Percentiles rank a stretch among this genome's conserved stretches.
Evolutionary conservation across 768 basidiomycete genomes (phyloP).

Genomic region (Trametes gibbosa): DNA sequence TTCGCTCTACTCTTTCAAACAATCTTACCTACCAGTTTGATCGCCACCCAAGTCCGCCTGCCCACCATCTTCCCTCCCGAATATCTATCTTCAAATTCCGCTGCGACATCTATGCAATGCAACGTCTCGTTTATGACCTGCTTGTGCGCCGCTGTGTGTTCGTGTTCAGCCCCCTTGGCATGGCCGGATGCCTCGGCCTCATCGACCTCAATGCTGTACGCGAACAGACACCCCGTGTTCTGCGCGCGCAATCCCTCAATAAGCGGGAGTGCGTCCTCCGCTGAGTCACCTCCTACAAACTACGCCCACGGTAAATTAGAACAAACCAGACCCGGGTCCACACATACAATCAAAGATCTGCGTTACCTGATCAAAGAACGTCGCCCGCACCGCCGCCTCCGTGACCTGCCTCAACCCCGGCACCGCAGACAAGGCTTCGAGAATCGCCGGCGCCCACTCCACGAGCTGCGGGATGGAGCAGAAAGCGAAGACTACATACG

Average conservation of each 20-base stretch:
- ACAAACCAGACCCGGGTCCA: not conserved
- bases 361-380: constrained; percentile 82
- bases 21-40: constrained; percentile 64
- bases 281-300: constrained; percentile 91
- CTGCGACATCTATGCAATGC: constrained; percentile 72
- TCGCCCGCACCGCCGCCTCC: constrained; percentile 66
- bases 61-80: constrained; percentile 27
- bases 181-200: constrained; percentile 46
- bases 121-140: constrained; percentile 74
- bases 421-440: constrained; percentile 55
- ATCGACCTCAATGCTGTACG: constrained; percentile 86
- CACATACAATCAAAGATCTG: not conserved
- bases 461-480: constrained; percentile 77
- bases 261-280: constrained; percentile 61
- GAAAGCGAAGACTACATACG: constrained; percentile 81
- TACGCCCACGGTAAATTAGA: constrained; percentile 26
- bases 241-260: constrained; percentile 58
- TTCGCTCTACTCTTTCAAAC: not conserved
- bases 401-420: constrained; percentile 58
- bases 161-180: constrained; percentile 17
- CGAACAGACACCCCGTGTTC: constrained; percentile 75
- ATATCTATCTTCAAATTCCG: constrained; percentile 67
- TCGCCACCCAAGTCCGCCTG: constrained; percentile 76
- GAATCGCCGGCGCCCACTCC: constrained; percentile 68
- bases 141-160: constrained; percentile 44